A percentile compares a stretch with the other conserved stretches of the same genome.
Conservation (phyloP, 345 rosid genomes). For the Turnera subulata region DNA sequence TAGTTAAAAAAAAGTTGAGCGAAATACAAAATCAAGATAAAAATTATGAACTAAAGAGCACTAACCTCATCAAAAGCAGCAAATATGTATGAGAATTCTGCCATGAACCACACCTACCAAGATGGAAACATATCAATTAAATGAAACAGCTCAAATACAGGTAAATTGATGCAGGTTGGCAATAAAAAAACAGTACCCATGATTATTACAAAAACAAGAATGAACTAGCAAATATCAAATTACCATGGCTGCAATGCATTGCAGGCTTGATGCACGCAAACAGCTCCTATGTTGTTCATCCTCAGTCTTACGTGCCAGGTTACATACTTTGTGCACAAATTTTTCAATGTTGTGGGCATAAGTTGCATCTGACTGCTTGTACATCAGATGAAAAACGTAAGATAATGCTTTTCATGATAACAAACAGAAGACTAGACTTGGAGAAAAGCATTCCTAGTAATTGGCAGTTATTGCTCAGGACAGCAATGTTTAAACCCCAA, state of each 20-base stretch:
- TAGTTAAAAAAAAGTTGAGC: too few relatives aligned
- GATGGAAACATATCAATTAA: conserved; percentile 6
- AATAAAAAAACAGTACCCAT: neutral
- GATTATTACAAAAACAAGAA: neutral
- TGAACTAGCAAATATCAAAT: conserved; percentile 1
- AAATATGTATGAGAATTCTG: conserved; percentile 67
- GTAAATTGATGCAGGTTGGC: too few relatives aligned
- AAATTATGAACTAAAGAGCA: neutral
- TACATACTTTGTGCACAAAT: conserved; percentile 63
- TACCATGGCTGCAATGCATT: conserved; percentile 96
- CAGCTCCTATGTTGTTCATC: conserved; percentile 40
- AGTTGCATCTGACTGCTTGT: conserved; percentile 69
- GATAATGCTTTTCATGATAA: neutral
- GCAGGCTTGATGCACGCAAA: conserved; percentile 74
- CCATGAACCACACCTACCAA: conserved; percentile 91
- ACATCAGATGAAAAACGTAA: conserved; percentile 16
- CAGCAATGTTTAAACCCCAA: too few relatives aligned
- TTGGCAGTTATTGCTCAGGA: too few relatives aligned
- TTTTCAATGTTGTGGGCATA: conserved; percentile 73
- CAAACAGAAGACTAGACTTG: too few relatives aligned
- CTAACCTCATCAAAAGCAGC: conserved; percentile 74
- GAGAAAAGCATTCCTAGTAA: too few relatives aligned
- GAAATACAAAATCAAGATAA: too few relatives aligned
- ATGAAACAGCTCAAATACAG: conserved; percentile 1
- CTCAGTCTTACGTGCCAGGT: conserved; percentile 52